Base-by-base conservation (phyloP, 306 rosid species). In the Lathyrus sativus region DNA sequence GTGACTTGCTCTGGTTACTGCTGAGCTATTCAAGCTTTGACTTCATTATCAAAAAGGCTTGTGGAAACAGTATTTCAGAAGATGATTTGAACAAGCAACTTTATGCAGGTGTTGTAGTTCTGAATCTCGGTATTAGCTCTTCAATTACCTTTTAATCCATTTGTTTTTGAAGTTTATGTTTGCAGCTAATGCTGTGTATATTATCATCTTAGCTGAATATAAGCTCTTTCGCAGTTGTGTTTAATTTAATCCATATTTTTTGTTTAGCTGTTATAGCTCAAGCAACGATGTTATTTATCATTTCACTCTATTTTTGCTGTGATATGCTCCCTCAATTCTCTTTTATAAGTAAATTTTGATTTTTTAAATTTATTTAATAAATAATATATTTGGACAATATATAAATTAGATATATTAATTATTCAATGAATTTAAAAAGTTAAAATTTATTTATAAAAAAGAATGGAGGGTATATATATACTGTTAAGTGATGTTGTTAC, bases 41-140 rank as follows among this genome's bases (percentile, higher is more conserved):
- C 9, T 17, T 46, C 1, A 7, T 17, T 50, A 9, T 17, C 11
- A 15, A 50, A 18, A 51, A 19, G 7, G 58, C 33, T 19, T 22
- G 7, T 10, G 58, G 17, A 55, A 55, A 28, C 39, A 55, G 9
- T 55, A 12, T 12, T 29, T 7, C 38, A 28, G 39, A 56, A 28
- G 62, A 56, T 56, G 62, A 56, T 56, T 6, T 13, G 19, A 12
- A 28, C 62, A 56, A 28, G 6, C 19, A 56, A 56, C 62, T 6
- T 56, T 13, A 56, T 7, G 62, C 41, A 28, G 41, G 11, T 2
- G 4, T 10, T 37, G 3, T 3, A 17, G 66, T 35, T 61, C 66
- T 9, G 11, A 15, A 17, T 9, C 9, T 37, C 8, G 9, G 28
- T 17, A 5, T 60, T 37, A 10, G 10, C 9, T 60, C 9, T 60